Conservation (phyloP, 225 moss, liverwort and hornwort genomes). For the Sphagnum tenellum region DNA sequence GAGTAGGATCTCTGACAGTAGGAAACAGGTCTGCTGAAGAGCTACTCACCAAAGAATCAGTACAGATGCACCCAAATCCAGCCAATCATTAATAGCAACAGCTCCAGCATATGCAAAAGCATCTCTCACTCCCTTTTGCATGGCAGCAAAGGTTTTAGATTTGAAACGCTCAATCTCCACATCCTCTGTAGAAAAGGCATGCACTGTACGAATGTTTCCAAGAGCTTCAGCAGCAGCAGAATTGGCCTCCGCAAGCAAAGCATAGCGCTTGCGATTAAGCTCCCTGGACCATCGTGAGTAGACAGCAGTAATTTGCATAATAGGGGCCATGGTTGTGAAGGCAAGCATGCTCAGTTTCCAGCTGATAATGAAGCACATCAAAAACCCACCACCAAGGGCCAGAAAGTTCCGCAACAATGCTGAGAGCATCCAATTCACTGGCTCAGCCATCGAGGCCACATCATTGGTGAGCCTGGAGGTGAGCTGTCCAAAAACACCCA, state of each 20-base stretch:
- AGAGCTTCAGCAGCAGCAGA: conserved; percentile 95
- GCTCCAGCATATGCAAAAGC: conserved; percentile 97
- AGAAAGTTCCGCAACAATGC: conserved; percentile 76
- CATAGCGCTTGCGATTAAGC: conserved; percentile 96
- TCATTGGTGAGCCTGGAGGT: conserved; percentile 98
- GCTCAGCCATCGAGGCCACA: conserved; percentile 98
- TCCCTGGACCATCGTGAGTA: conserved; percentile 99
- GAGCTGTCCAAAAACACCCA: conserved; percentile 43
- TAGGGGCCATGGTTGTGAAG: conserved; percentile 99
- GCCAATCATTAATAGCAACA: conserved; percentile 96
- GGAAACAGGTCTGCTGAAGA: too few relatives aligned
- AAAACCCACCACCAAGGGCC: conserved; percentile 70
- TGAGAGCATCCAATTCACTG: conserved; percentile 99
- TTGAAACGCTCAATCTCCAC: conserved; percentile 91
- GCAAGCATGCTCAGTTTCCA: conserved; percentile 99
- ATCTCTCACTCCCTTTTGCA: conserved; percentile 94
- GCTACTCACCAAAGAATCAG: conserved; percentile 70
- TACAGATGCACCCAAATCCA: conserved; percentile 95
- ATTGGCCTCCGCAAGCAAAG: conserved; percentile 93
- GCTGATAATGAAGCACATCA: conserved; percentile 85
- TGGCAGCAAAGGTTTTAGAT: conserved; percentile 73
- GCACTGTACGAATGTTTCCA: conserved; percentile 92
- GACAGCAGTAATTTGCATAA: conserved; percentile 98
- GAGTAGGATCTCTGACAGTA: too few relatives aligned
- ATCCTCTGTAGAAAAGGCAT: conserved; percentile 97